Evolutionary conservation across 2,329 filamentous ascomycete species (phyloP).

Genomic region (Fusarium pseudograminearum): DNA sequence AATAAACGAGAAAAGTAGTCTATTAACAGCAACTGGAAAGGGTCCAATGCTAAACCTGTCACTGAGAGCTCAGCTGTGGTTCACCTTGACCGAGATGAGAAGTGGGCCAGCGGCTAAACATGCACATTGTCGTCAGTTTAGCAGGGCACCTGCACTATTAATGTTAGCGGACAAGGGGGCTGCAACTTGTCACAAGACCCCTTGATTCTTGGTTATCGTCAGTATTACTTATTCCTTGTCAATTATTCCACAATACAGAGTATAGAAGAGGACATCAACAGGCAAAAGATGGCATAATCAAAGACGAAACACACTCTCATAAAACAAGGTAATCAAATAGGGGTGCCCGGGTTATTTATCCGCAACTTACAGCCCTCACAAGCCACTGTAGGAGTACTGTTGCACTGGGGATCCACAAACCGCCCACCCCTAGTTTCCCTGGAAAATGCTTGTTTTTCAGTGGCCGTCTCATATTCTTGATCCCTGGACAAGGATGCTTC

Average conservation of each 20-base stretch:
- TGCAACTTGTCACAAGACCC: conserved; percentile 29
- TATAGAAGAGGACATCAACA: neutral
- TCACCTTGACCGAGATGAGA: conserved; percentile 22
- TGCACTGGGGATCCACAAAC: conserved; percentile 21
- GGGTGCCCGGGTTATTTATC: conserved; percentile 2
- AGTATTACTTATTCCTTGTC: neutral
- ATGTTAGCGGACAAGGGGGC: conserved; percentile 26
- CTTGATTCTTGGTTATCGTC: neutral
- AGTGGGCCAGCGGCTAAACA: conserved; percentile 29
- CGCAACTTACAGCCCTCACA: neutral
- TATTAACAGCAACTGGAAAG: neutral
- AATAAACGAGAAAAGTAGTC: neutral
- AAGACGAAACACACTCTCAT: neutral
- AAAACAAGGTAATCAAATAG: neutral
- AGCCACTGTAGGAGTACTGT: neutral
- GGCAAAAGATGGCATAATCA: neutral
- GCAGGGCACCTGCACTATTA: conserved; percentile 3
- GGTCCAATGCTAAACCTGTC: neutral
- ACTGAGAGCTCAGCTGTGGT: conserved; percentile 13
- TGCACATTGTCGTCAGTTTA: conserved; percentile 37
- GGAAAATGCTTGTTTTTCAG: conserved; percentile 40
- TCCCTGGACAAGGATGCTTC: conserved; percentile 36
- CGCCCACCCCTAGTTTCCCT: conserved; percentile 23
- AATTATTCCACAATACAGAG: neutral
- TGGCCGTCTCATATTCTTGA: conserved; percentile 28